These are phyloP conservation scores for Petunia axillaris DNA, from an alignment of 257 asterid genomes.

Conservation along the genomic window DNA sequence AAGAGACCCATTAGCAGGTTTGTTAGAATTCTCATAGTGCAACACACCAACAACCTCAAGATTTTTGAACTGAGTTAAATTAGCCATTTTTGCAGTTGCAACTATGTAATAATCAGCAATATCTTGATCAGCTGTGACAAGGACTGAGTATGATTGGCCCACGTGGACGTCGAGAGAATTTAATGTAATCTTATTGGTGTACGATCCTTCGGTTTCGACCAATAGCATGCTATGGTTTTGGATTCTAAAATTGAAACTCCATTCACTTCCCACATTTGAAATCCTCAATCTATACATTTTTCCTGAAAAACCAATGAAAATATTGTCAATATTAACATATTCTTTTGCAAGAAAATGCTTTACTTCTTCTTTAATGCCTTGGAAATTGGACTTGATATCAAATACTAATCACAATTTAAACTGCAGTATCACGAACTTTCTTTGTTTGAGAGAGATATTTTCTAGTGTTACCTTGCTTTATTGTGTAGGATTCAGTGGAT, in stretches of 20 bases:
- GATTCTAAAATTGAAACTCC: constrained; percentile 66
- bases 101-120: constrained; percentile 57
- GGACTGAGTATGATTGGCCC: constrained; percentile 81
- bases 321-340: background rate
- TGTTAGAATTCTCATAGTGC: constrained; percentile 59
- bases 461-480: constrained; percentile 44
- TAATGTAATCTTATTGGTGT: constrained; percentile 47
- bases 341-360: background rate
- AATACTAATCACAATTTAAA: background rate
- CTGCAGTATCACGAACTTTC: background rate
- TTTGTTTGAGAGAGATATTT: no score
- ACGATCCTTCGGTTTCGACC: constrained; percentile 77
- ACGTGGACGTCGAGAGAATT: constrained; percentile 67
- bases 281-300: constrained; percentile 63
- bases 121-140: constrained; percentile 55
- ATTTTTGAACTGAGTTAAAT: constrained; percentile 21
- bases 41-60: constrained; percentile 55
- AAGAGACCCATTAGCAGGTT: constrained; percentile 49
- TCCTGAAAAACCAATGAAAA: constrained; percentile 34
- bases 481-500: constrained; percentile 49
- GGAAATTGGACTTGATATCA: no score
- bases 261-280: constrained; percentile 59
- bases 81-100: constrained; percentile 59
- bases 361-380: background rate
- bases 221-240: constrained; percentile 59